These are phyloP conservation scores for Rhodamnia argentea DNA, from an alignment of 345 rosid genomes.

Conservation along the genomic window DNA sequence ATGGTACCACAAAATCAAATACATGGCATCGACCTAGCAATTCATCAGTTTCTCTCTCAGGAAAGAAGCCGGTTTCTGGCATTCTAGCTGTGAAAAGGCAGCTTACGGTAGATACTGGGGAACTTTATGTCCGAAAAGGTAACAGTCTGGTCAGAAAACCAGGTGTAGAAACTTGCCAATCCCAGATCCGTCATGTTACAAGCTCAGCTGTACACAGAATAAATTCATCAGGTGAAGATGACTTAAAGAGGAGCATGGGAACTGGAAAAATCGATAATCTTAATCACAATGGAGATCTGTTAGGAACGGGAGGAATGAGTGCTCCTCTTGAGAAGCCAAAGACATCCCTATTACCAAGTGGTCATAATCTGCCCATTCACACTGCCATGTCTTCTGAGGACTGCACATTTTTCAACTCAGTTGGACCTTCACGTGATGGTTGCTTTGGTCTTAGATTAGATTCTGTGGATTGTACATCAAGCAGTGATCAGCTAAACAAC, in stretches of 20 bases:
- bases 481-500: conserved; percentile 20
- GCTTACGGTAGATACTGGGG: conserved; percentile 17
- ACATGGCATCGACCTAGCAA: conserved; percentile 67
- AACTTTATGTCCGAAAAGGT: conserved; percentile 73
- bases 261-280: conserved; percentile 22
- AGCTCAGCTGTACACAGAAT: conserved; percentile 31
- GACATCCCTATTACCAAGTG: conserved; percentile 37
- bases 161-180: conserved; percentile 21
- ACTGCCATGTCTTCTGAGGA: conserved; percentile 20
- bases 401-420: conserved; percentile 19
- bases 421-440: conserved; percentile 26
- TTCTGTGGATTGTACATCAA: conserved; percentile 28
- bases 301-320: conserved; percentile 21
- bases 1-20: conserved; percentile 33
- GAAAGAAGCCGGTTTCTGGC: conserved; percentile 28
- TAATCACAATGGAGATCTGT: conserved; percentile 14
- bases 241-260: conserved; percentile 33
- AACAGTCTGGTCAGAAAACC: conserved; percentile 88
- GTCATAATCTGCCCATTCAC: conserved; percentile 25
- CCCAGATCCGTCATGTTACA: conserved; percentile 22
- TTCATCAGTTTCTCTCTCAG: conserved; percentile 18
- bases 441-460: conserved; percentile 27
- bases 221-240: conserved; percentile 23
- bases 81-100: conserved; percentile 29
- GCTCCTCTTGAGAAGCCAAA: conserved; percentile 41